Percentiles rank a stretch among this genome's conserved stretches.
Evolutionary conservation across 2,329 filamentous ascomycete genomes (phyloP).

Genomic region (Sclerotinia minor): DNA sequence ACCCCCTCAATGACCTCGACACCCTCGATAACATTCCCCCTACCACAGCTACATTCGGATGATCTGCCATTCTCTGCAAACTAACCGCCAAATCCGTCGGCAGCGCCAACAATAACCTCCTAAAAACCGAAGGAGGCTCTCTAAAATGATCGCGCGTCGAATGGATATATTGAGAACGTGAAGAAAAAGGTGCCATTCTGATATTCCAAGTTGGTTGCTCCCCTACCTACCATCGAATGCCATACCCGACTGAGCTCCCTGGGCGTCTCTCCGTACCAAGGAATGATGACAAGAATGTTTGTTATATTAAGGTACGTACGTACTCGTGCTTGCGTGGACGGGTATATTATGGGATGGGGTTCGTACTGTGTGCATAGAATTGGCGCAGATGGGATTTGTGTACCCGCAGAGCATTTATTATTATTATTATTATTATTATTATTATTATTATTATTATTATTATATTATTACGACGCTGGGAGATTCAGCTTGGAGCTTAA

Average conservation of each 20-base stretch:
- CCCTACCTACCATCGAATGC: slow-evolving; percentile 2
- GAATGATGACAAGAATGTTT: slow-evolving; percentile 6
- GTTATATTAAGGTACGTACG: slow-evolving; percentile 1
- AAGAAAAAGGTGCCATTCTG: slow-evolving; percentile 31
- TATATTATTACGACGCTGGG: slow-evolving; percentile 20
- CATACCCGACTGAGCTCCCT: slow-evolving; percentile 9
- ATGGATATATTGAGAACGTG: slow-evolving; percentile 31
- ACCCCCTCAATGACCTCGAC: slow-evolving; percentile 29
- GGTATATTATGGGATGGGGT: background rate
- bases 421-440: no score
- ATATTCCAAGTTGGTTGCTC: background rate
- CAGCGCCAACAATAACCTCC: slow-evolving; percentile 34
- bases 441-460: no score
- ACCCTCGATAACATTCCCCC: slow-evolving; percentile 26
- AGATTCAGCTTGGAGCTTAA: background rate
- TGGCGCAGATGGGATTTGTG: background rate
- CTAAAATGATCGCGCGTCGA: slow-evolving; percentile 36
- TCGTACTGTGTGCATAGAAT: background rate
- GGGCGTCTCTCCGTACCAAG: background rate
- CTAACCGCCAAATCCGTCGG: slow-evolving; percentile 33
- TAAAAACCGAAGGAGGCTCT: slow-evolving; percentile 36
- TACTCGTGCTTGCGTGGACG: background rate
- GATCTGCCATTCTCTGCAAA: slow-evolving; percentile 35
- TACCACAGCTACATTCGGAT: slow-evolving; percentile 26
- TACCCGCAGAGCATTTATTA: background rate